Evolutionary conservation across 1,284 basidiomycete species (phyloP), one percentile per base, ranked within the genome.

Genomic region (Porodaedalea pini): DNA sequence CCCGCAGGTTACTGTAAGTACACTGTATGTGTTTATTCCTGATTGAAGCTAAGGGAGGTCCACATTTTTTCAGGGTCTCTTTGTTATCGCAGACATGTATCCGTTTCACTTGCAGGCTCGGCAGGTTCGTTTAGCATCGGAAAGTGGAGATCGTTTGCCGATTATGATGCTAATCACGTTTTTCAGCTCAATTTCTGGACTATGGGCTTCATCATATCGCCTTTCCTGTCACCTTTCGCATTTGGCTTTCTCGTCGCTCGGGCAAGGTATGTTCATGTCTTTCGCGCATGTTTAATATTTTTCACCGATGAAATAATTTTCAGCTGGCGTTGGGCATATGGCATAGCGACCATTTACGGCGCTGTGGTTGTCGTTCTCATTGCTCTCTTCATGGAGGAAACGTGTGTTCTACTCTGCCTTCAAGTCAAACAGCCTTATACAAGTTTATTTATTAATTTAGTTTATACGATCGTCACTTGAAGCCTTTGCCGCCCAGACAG

Each of bases 21-120:
- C 4, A 34, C 23, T 53, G 10, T 10, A 39, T n/a, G n/a, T n/a
- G n/a, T n/a, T n/a, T n/a, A n/a, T n/a, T n/a, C n/a, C n/a, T n/a
- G n/a, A n/a, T n/a, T n/a, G n/a, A n/a, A n/a, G n/a, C n/a, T n/a
- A n/a, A n/a, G n/a, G n/a, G n/a, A n/a, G n/a, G n/a, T n/a, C n/a
- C 11, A 51, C 48, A 2, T 45, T 36, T 19, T 57, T 15, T 15
- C 53, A 85, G 84, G 85, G 85, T 49, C 72, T 88, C 1, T 86
- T 81, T 62, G 70, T 85, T 19, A 77, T 87, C 59, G 82, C 82
- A 3, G 87, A 89, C 63, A 72, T 90, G 56, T 90, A 80, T 67
- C 87, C 87, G 1, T 89, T 89, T 74, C 86, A 89, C 62, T 70
- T 86, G 19, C 87, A 89, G 67, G 86, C 86, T 23, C 78, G 85